phyloP scores from a whole-genome alignment of 2,329 filamentous ascomycete genomes.

The Phialemoniopsis sp. region DNA sequence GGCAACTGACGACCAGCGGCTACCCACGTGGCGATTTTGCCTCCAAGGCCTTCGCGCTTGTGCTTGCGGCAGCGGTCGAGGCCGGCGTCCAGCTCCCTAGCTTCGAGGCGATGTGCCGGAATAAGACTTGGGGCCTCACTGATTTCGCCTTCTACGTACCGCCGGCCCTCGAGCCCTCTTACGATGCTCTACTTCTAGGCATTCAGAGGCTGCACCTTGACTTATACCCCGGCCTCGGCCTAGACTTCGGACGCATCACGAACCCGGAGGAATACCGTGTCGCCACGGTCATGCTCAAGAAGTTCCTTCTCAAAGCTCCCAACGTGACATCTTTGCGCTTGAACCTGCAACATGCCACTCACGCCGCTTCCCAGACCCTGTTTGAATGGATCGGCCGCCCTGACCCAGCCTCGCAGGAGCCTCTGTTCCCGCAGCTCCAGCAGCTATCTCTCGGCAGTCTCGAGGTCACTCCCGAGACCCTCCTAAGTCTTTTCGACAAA shows the following conservation, averaged over 20 bases:
- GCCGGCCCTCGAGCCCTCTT: slow-evolving; percentile 24
- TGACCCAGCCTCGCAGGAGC: no score
- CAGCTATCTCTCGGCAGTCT: no score
- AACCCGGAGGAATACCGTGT: background rate
- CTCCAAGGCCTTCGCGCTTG: slow-evolving; percentile 29
- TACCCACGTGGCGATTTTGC: slow-evolving; percentile 13
- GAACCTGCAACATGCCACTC: slow-evolving; percentile 31
- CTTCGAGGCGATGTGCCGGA: slow-evolving; percentile 43
- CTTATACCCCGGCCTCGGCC: slow-evolving; percentile 9
- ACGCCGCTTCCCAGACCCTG: background rate
- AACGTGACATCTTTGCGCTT: slow-evolving; percentile 49
- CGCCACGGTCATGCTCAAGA: slow-evolving; percentile 6
- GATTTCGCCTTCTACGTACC: slow-evolving; percentile 43
- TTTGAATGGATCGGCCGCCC: no score
- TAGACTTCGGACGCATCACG: slow-evolving; percentile 12
- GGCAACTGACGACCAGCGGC: slow-evolving; percentile 8
- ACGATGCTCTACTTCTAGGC: slow-evolving; percentile 36
- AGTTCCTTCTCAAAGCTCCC: slow-evolving; percentile 31
- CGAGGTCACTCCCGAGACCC: no score
- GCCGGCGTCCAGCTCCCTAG: slow-evolving; percentile 29
- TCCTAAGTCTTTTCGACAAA: no score
- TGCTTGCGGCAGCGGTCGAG: slow-evolving; percentile 37
- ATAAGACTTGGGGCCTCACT: slow-evolving; percentile 19
- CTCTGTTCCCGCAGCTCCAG: no score
- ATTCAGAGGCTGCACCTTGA: slow-evolving; percentile 41